A percentile compares a stretch with the other conserved stretches of the same genome.
Evolutionary conservation across 2,329 filamentous ascomycete species (phyloP).

Genomic region (Teratosphaeria gauchensis): DNA sequence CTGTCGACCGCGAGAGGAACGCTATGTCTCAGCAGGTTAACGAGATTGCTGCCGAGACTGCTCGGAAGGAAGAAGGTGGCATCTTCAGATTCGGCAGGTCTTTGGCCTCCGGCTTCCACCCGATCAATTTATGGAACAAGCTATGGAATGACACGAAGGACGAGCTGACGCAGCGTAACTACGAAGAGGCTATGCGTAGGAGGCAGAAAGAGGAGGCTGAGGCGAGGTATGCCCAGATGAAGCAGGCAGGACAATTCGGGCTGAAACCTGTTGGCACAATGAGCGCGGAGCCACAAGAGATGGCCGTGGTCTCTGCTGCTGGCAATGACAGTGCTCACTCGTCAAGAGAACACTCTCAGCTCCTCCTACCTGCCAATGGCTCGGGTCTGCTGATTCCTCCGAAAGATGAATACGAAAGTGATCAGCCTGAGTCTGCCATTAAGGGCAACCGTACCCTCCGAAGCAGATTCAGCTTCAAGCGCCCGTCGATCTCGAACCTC

Average conservation of each 20-base stretch:
- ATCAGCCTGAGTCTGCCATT: conserved; percentile 12
- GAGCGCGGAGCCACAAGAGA: not conserved
- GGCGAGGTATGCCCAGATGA: conserved; percentile 45
- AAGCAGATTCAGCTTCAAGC: conserved; percentile 20
- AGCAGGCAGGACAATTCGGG: conserved; percentile 41
- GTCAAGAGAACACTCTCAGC: conserved; percentile 8
- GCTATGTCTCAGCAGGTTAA: conserved; percentile 11
- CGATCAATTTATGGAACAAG: conserved; percentile 39
- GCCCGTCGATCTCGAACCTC: conserved; percentile 25
- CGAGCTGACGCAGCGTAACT: conserved; percentile 27
- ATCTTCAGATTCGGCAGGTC: conserved; percentile 48
- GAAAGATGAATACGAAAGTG: conserved; percentile 12
- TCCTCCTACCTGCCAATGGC: not conserved
- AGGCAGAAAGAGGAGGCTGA: conserved; percentile 39
- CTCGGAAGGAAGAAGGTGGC: conserved; percentile 30
- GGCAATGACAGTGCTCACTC: conserved; percentile 10
- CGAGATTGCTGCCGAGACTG: conserved; percentile 16
- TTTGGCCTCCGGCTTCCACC: conserved; percentile 45
- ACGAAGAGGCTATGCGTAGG: conserved; percentile 32
- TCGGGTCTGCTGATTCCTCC: conserved; percentile 6
- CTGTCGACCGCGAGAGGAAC: conserved; percentile 12
- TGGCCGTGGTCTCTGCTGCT: conserved; percentile 11
- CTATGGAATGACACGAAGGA: conserved; percentile 39
- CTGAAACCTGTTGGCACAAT: conserved; percentile 7
- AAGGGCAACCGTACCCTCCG: conserved; percentile 7